A percentile compares a stretch with the other conserved stretches of the same genome.
phyloP scores from a whole-genome alignment of 805 yeast genomes.

The Priceomyces castillae region DNA sequence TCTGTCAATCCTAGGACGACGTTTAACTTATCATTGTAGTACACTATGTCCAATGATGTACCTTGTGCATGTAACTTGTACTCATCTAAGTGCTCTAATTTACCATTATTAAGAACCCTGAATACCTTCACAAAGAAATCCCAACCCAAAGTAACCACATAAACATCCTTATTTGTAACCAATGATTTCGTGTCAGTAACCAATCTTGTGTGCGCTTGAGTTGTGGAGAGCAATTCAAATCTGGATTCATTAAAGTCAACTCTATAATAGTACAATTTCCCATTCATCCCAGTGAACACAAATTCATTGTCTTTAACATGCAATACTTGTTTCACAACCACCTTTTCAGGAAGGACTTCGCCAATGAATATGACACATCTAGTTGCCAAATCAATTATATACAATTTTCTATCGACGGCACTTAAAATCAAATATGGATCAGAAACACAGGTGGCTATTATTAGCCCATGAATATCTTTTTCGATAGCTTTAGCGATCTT shows the following conservation, averaged over 20 bases:
- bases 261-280: slow-evolving; percentile 25
- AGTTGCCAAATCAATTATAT: slow-evolving; percentile 15
- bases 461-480: slow-evolving; percentile 20
- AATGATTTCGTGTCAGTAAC: slow-evolving; percentile 37
- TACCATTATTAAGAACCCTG: slow-evolving; percentile 17
- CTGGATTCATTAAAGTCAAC: slow-evolving; percentile 1
- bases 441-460: slow-evolving; percentile 17
- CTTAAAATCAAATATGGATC: slow-evolving; percentile 14
- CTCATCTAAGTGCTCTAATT: slow-evolving; percentile 13
- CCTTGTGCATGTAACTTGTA: slow-evolving; percentile 49
- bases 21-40: slow-evolving; percentile 27
- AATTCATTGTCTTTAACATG: slow-evolving; percentile 24
- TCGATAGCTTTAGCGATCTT: slow-evolving; percentile 9
- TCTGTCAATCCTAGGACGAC: slow-evolving; percentile 60
- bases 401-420: slow-evolving; percentile 18
- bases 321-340: slow-evolving; percentile 36
- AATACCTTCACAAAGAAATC: slow-evolving; percentile 47
- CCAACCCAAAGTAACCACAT: slow-evolving; percentile 58
- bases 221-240: slow-evolving; percentile 11
- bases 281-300: slow-evolving; percentile 54
- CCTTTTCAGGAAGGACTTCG: slow-evolving; percentile 17
- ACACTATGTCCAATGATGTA: slow-evolving; percentile 45
- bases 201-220: slow-evolving; percentile 34
- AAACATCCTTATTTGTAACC: slow-evolving; percentile 20
- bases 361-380: slow-evolving; percentile 18